Base-by-base conservation (phyloP, 129 eudicot species). In the Chrysanthemum seticuspe region DNA sequence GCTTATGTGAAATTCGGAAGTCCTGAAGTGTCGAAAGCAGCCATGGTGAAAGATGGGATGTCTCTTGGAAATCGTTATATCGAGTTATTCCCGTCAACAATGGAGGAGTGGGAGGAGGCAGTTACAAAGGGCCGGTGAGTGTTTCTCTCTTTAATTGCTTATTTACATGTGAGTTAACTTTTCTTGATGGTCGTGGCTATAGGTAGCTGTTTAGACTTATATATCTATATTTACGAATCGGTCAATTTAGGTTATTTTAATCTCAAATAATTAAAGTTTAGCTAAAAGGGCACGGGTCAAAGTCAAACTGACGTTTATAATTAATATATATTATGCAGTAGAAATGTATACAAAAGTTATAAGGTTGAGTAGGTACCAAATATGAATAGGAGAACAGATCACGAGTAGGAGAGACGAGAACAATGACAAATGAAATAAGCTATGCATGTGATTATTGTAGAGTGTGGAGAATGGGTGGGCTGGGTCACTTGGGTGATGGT, bases 1-100 rank as follows among this genome's bases (percentile, higher is more conserved):
- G 97, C 98, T 0, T 86, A 84, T 83, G 98, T 94, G 64, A 92
- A 90, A 80, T 94, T 94, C 85, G 84, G 85, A 66, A 87, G 84
- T 78, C 68, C 96, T 0, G 98, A 94, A 71, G 96, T 87, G 34
- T 88, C 97, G 1, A 94, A 80, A 79, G 96, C 91, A 61, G 98
- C 97, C 48, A 90, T 94, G 98, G 76, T 84, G 57, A 89, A 84
- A 68, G 98, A 94, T 67, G 87, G 97, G 70, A 90, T 67, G 91
- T 90, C 89, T 4, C 84, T 94, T 53, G 96, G 97, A 13, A 84
- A 75, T 76, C 97, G 98, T 57, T 94, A 94, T 58, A 82, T 94
- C 16, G 98, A 94, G 84, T 86, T 94, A 45, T 94, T 94, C 36
- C 93, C 98, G 31, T 80, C 98, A 36, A 51, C 97, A 29, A 70